These are phyloP conservation scores for Boletellus ananas DNA, from an alignment of 768 basidiomycete genomes.

Conservation along the genomic window DNA sequence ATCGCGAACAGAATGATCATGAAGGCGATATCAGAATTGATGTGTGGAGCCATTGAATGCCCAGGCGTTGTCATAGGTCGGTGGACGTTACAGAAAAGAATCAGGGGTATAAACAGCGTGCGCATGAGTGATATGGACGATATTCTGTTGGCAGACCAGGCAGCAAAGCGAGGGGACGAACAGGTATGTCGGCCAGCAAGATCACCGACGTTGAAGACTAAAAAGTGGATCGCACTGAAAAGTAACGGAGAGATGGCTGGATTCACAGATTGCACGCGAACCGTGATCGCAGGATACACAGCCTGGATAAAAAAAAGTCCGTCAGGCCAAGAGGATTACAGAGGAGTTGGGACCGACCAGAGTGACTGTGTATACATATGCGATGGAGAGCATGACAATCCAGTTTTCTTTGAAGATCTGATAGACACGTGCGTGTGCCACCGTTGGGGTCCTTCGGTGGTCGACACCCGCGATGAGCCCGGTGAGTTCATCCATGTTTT, in stretches of 20 bases:
- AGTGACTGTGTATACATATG: slow-evolving; percentile 73
- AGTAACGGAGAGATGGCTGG: slow-evolving; percentile 69
- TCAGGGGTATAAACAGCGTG: slow-evolving; percentile 76
- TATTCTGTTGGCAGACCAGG: slow-evolving; percentile 66
- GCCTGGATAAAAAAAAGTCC: slow-evolving; percentile 43
- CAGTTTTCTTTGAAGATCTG: slow-evolving; percentile 60
- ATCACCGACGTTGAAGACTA: slow-evolving; percentile 70
- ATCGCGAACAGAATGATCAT: slow-evolving; percentile 67
- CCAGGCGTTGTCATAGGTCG: slow-evolving; percentile 32
- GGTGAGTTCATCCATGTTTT: slow-evolving; percentile 23
- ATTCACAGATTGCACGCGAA: slow-evolving; percentile 64
- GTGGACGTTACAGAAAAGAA: slow-evolving; percentile 81
- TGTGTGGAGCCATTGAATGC: slow-evolving; percentile 32
- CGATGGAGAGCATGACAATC: slow-evolving; percentile 64
- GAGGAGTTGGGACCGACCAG: slow-evolving; percentile 47
- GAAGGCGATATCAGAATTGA: slow-evolving; percentile 72
- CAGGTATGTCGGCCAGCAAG: slow-evolving; percentile 64
- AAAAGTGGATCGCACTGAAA: slow-evolving; percentile 72
- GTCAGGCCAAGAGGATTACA: not conserved
- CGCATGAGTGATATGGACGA: slow-evolving; percentile 59
- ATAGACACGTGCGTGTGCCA: slow-evolving; percentile 41
- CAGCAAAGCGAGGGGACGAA: slow-evolving; percentile 53
- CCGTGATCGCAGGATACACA: slow-evolving; percentile 81
- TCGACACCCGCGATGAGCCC: slow-evolving; percentile 31
- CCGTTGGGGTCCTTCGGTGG: slow-evolving; percentile 17